Percentiles rank a stretch among this genome's conserved stretches.
Evolutionary conservation across 164 flowering plant species (phyloP).

Genomic region (Magnolia sinica): DNA sequence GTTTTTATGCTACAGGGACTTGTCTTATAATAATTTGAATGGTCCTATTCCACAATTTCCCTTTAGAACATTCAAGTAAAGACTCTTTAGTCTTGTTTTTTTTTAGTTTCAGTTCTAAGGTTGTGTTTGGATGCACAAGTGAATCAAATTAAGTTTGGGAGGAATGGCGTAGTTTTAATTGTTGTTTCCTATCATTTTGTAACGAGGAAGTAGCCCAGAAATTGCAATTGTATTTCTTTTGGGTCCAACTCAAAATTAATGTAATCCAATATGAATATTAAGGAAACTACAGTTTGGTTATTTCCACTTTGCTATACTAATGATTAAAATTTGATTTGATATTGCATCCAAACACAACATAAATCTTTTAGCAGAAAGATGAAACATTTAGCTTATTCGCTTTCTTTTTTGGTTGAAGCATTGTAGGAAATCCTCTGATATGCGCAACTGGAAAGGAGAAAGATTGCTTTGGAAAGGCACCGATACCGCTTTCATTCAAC

Average conservation of each 20-base stretch:
- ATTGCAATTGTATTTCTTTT: not conserved
- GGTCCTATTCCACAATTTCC: conserved; percentile 83
- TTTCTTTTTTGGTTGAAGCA: conserved; percentile 41
- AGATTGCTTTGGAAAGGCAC: conserved; percentile 64
- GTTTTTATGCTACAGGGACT: conserved; percentile 53
- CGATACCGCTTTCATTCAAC: conserved; percentile 65
- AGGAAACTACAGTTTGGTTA: not conserved
- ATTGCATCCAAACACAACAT: not conserved
- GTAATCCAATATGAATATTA: not conserved
- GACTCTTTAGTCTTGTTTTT: conserved; percentile 4
- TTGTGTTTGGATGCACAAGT: not conserved
- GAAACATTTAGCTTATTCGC: not conserved
- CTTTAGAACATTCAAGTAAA: conserved; percentile 74
- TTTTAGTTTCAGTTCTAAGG: not conserved
- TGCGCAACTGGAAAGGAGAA: conserved; percentile 81
- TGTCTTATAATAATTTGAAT: conserved; percentile 87
- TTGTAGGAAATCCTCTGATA: conserved; percentile 84
- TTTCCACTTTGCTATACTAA: not conserved
- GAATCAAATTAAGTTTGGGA: no score
- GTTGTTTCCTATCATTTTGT: not conserved
- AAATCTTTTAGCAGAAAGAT: not conserved
- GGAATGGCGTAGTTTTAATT: no score
- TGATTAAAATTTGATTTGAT: no score
- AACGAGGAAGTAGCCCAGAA: not conserved
- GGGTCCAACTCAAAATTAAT: not conserved